Conservation (phyloP, 75 land plant genomes). For the Sequoiadendron giganteum region DNA sequence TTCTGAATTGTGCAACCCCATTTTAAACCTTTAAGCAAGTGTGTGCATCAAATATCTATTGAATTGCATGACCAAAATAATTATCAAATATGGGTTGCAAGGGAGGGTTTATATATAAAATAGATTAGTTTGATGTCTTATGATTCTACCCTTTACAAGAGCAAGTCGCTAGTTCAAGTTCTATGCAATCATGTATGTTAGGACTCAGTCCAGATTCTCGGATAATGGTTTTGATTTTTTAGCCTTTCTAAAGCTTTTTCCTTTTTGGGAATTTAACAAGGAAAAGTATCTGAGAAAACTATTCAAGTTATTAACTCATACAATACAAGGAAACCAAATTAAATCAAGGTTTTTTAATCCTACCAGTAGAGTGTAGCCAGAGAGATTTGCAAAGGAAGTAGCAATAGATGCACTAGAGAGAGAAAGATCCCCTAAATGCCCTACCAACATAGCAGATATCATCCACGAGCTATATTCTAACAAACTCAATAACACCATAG, state of each 20-base stretch:
- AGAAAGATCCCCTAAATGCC: constrained; percentile 58
- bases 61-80: no score
- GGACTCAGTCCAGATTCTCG: not conserved
- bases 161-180: not conserved
- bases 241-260: no score
- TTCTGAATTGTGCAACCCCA: no score
- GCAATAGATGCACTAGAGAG: constrained; percentile 74
- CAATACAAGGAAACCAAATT: not conserved
- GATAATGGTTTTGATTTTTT: no score
- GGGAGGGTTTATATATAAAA: not conserved
- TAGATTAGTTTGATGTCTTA: not conserved
- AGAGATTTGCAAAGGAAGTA: constrained; percentile 52
- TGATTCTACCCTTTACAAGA: not conserved
- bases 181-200: not conserved
- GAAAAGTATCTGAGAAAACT: not conserved
- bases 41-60: no score
- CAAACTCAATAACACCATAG: constrained; percentile 43
- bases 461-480: constrained; percentile 40
- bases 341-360: not conserved
- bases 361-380: constrained; percentile 64
- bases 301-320: not conserved
- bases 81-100: not conserved
- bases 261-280: not conserved
- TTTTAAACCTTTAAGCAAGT: no score
- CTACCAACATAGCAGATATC: constrained; percentile 67